phyloP scores from a whole-genome alignment of 148 eudicot species.

The Fallopia convolvulus region DNA sequence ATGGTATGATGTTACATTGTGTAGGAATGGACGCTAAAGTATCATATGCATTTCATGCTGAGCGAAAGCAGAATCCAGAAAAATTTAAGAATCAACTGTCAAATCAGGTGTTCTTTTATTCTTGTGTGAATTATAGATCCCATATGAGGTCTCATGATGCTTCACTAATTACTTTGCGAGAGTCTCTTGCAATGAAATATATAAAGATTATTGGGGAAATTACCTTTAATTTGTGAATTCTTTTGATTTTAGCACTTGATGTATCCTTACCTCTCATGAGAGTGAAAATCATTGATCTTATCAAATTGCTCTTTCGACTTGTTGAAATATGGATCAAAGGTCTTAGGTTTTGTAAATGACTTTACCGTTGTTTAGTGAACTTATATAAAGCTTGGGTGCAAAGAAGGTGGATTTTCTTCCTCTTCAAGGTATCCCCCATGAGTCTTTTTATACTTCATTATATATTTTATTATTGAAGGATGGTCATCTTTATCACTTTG shows the following conservation, averaged over 20 bases:
- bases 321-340: background rate
- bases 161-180: background rate
- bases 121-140: background rate
- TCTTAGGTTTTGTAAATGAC: background rate
- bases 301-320: background rate
- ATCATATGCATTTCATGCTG: slow-evolving; percentile 46
- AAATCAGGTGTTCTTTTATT: slow-evolving; percentile 30
- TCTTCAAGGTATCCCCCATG: slow-evolving; percentile 28
- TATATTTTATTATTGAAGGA: background rate
- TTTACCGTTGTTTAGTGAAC: slow-evolving; percentile 22
- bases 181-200: too few species aligned
- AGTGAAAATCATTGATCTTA: background rate
- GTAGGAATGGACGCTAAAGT: slow-evolving; percentile 65
- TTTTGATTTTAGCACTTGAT: background rate
- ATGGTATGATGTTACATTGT: background rate
- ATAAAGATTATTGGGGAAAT: too few species aligned
- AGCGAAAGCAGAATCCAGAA: slow-evolving; percentile 35
- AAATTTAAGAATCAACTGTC: slow-evolving; percentile 42
- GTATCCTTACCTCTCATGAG: background rate
- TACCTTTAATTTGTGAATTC: background rate
- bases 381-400: slow-evolving; percentile 39
- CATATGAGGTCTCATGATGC: background rate
- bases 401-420: slow-evolving; percentile 51
- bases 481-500: background rate
- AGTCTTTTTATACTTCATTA: background rate